These are phyloP conservation scores for Gliomastix tumulicola DNA, from an alignment of 2,329 filamentous ascomycete genomes.

Conservation along the genomic window DNA sequence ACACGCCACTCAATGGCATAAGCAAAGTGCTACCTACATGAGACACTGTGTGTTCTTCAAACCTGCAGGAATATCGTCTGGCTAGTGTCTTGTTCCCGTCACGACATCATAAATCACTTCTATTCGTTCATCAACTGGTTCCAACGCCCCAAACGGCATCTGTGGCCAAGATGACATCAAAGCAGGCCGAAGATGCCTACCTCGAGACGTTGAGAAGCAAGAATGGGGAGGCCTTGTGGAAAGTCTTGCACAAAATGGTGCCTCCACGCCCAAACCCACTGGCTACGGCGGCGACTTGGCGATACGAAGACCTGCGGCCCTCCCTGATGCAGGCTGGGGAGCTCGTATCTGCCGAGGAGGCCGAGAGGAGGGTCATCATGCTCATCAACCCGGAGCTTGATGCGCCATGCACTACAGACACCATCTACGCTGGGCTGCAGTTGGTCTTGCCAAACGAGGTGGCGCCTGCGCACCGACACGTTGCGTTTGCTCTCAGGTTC, in stretches of 20 bases:
- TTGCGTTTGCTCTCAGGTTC: constrained; percentile 49
- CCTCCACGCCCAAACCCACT: constrained; percentile 1
- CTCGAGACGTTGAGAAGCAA: not conserved
- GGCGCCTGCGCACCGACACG: constrained; percentile 47
- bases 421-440: constrained; percentile 49
- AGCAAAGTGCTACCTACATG: too few species aligned
- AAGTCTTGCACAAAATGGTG: not conserved
- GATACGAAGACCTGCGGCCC: constrained; percentile 17
- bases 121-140: too few species aligned
- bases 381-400: constrained; percentile 25
- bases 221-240: not conserved
- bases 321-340: constrained; percentile 17
- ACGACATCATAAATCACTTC: too few species aligned
- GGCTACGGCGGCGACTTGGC: not conserved
- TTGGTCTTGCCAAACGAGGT: constrained; percentile 49
- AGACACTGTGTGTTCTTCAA: too few species aligned
- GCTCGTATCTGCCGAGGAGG: constrained; percentile 22
- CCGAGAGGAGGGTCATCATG: constrained; percentile 28
- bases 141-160: too few species aligned
- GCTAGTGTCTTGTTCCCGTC: too few species aligned
- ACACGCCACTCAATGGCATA: too few species aligned
- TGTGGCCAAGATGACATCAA: too few species aligned
- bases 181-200: too few species aligned
- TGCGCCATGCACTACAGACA: constrained; percentile 55
- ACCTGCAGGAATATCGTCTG: too few species aligned